Percentiles rank a stretch among this genome's conserved stretches.
Evolutionary conservation across 352 stramenopile species (phyloP).

Genomic region (Phytophthora tentaculata): DNA sequence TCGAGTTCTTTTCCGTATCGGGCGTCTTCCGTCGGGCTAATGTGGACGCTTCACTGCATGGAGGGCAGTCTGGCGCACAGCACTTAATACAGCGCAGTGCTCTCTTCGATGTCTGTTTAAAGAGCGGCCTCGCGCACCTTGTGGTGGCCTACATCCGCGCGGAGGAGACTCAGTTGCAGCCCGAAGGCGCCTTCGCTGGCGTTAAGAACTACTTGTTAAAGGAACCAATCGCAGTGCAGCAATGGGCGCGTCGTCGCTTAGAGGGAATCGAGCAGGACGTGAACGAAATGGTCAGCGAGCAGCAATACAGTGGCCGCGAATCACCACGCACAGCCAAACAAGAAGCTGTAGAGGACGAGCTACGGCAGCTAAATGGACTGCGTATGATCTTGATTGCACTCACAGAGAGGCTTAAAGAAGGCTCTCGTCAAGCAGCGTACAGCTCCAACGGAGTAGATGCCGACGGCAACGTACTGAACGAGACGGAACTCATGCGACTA

Average conservation of each 20-base stretch:
- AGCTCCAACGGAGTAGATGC: conserved; percentile 36
- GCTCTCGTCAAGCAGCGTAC: conserved; percentile 53
- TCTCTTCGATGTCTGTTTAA: conserved; percentile 80
- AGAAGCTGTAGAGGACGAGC: conserved; percentile 46
- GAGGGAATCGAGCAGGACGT: conserved; percentile 60
- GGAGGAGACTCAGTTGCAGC: conserved; percentile 29
- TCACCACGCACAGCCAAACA: conserved; percentile 37
- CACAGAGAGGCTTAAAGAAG: conserved; percentile 69
- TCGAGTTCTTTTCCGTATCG: conserved; percentile 85
- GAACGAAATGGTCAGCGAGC: conserved; percentile 58
- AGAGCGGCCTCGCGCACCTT: conserved; percentile 72
- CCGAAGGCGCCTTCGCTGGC: conserved; percentile 32
- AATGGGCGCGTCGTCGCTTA: conserved; percentile 70
- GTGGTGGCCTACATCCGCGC: conserved; percentile 78
- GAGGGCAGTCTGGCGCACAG: conserved; percentile 34
- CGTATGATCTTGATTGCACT: conserved; percentile 74
- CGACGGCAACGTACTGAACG: conserved; percentile 48
- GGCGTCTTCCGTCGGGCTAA: conserved; percentile 73
- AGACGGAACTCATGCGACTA: conserved; percentile 74
- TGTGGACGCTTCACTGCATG: conserved; percentile 62
- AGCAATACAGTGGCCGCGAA: conserved; percentile 48
- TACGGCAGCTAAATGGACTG: conserved; percentile 74
- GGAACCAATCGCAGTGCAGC: conserved; percentile 82
- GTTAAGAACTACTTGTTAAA: conserved; percentile 74
- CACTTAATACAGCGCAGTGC: conserved; percentile 69